These are phyloP conservation scores for Ustilago nuda DNA, from an alignment of 1,284 basidiomycete species.

Conservation along the genomic window DNA sequence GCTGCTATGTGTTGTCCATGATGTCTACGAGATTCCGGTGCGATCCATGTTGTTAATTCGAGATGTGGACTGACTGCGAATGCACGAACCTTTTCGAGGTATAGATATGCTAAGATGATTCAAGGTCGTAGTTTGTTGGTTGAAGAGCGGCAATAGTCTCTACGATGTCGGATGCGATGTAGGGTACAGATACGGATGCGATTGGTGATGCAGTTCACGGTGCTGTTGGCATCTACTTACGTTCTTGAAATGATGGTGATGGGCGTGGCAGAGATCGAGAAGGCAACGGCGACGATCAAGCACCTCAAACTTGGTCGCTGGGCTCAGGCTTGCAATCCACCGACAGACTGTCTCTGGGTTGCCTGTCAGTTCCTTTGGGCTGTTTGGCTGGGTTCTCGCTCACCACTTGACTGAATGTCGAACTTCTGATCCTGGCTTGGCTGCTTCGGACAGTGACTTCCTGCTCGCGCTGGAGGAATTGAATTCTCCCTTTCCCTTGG, in stretches of 20 bases:
- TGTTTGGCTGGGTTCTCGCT: not conserved
- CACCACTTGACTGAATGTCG: not conserved
- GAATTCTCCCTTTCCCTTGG: no score
- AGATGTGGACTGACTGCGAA: not conserved
- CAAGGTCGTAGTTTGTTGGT: not conserved
- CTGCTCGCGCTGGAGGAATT: no score
- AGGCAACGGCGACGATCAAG: conserved; percentile 16
- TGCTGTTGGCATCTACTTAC: conserved; percentile 37
- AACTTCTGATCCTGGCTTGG: no score
- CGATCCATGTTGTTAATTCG: not conserved
- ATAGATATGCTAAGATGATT: not conserved
- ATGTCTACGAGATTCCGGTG: not conserved
- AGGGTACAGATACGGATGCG: conserved; percentile 14
- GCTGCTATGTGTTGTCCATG: not conserved
- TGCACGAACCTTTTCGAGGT: conserved; percentile 17
- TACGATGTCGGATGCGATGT: not conserved
- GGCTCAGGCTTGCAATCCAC: not conserved
- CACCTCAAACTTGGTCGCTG: conserved; percentile 6
- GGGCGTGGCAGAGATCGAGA: conserved; percentile 40
- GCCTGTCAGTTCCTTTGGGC: not conserved
- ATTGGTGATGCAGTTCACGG: conserved; percentile 18
- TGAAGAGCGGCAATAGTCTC: not conserved
- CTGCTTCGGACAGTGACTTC: no score
- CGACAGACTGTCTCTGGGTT: not conserved
- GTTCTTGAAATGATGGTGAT: conserved; percentile 55